Evolutionary conservation across 108 stramenopile genomes (phyloP), one percentile per base, ranked within the genome.

Genomic region (Nitzschia palea): DNA sequence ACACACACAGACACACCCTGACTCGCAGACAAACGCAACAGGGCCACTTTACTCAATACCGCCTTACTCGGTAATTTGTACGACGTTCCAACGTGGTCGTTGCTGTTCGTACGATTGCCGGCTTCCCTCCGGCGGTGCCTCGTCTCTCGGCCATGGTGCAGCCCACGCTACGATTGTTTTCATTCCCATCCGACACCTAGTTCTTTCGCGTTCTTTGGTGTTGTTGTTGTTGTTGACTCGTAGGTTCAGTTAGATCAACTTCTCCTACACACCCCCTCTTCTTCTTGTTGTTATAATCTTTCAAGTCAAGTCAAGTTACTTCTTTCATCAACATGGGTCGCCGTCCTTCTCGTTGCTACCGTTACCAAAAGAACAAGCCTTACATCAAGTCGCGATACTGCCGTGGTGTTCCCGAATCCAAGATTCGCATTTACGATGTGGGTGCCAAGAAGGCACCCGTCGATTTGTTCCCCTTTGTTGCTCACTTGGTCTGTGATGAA

Each of bases 291-390:
- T 40, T 40, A 10, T 40, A 8, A 10, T 40, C 37, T 40, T 8
- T 40, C 14, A n/a, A n/a, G n/a, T n/a, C n/a, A n/a, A n/a, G n/a
- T 40, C 10, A 40, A 56, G 8, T 14, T 56, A 28, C 4, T 31
- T 56, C 8, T 17, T 10, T 28, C 0, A 0, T 56, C 71, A 94
- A 20, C 77, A 96, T 96, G 95, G 95, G 91, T 84, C 95, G 95
- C 76, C 95, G 95, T 88, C 95, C 95, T 32, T 80, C 91, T 81
- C 92, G 95, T 77, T 96, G 95, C 87, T 97, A 97, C 95, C 98
- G 99, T 80, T 99, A 98, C 96, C 98, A 99, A 81, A 99, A 99
- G 98, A 99, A 99, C 97, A 99, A 99, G 88, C 99, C 99, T 42
- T 99, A 98, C 95, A 99, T 99, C 94, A 99, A 99, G 94, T 97